Evolutionary conservation across 768 basidiomycete species (phyloP), one percentile per base, ranked within the genome.

Genomic region (Amanita pseudoporphyria): DNA sequence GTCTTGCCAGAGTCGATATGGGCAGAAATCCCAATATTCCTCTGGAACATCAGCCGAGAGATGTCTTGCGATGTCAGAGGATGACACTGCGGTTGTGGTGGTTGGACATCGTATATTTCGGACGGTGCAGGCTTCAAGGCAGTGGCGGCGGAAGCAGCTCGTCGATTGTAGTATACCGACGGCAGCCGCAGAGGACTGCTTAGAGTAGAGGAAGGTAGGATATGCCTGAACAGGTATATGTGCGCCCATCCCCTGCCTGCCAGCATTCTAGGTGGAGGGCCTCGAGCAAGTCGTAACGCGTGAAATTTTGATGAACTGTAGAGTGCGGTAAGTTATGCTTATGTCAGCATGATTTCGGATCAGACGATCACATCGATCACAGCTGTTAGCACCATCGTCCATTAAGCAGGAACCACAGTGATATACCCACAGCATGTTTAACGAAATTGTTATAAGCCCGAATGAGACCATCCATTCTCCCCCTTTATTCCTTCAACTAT

Each of bases 1-100:
- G 96, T 99, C 73, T 99, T 99, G 22, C 96, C 96, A 3, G 93
- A 93, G 65, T 96, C 91, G 56, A 94, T 94, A 61, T 94, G 91
- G 0, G 92, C 92, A 3, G 87, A 90, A 53, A 99, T 87, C 56
- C 96, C 96, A 53, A 99, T 95, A 64, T 99, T 99, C 55, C 96
- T 73, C 64, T 98, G 90, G 51, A 79, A 79, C 18, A 64, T 68
- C 36, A 97, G 74, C 9, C 87, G 73, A 52, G 67, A 60, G 47
- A 70, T 54, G 68, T 99, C 96, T 43, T 71, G 67, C 5, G 82
- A 79, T 1, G 84, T 73, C 55, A 89, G 69, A 2, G 67, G 55
- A 56, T 76, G 71, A 49, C 60, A 66, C 28, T 69, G 64, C n/a
- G 63, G 60, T 30, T 58, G 57, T 1, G 67, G 57, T n/a, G 67